Conservation (phyloP, 2,329 filamentous ascomycete genomes). For the Albifimbria verrucaria region DNA sequence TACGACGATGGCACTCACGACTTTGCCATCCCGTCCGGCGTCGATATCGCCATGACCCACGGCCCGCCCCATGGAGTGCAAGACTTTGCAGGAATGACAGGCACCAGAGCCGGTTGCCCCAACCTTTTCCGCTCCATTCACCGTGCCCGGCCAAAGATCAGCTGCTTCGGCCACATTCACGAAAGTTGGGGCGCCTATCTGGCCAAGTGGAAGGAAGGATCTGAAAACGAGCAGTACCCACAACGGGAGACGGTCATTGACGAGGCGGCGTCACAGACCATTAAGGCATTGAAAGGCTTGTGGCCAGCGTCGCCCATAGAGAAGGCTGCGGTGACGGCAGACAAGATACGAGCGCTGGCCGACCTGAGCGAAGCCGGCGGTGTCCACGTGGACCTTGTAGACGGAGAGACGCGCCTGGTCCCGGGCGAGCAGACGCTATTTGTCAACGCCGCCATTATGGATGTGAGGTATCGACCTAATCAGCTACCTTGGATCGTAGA, state of each 20-base stretch:
- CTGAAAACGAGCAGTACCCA: neutral
- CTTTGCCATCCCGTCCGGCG: constrained; percentile 29
- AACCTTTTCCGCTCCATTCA: constrained; percentile 44
- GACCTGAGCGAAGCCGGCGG: constrained; percentile 24
- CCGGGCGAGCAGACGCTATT: constrained; percentile 51
- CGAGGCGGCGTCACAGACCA: constrained; percentile 29
- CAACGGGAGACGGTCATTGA: constrained; percentile 34
- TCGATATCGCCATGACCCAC: constrained; percentile 52
- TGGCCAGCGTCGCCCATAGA: constrained; percentile 16
- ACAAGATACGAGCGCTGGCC: constrained; percentile 12
- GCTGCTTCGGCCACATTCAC: constrained; percentile 60
- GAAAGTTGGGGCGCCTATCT: constrained; percentile 55
- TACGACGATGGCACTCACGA: constrained; percentile 37
- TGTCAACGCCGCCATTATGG: constrained; percentile 56
- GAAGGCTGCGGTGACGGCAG: constrained; percentile 5
- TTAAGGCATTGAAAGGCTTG: constrained; percentile 31
- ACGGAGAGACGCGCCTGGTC: constrained; percentile 26
- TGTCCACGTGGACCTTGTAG: constrained; percentile 34
- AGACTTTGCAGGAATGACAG: constrained; percentile 30
- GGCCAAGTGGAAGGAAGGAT: constrained; percentile 44
- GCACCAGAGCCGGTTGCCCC: constrained; percentile 36
- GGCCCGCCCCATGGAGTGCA: constrained; percentile 51
- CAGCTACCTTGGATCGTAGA: constrained; percentile 54
- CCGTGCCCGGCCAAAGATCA: constrained; percentile 39
- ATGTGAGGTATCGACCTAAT: constrained; percentile 32